A percentile compares a stretch with the other conserved stretches of the same genome.
Evolutionary conservation across 2,329 filamentous ascomycete species (phyloP).

Genomic region (Stagonosporopsis tanaceti): DNA sequence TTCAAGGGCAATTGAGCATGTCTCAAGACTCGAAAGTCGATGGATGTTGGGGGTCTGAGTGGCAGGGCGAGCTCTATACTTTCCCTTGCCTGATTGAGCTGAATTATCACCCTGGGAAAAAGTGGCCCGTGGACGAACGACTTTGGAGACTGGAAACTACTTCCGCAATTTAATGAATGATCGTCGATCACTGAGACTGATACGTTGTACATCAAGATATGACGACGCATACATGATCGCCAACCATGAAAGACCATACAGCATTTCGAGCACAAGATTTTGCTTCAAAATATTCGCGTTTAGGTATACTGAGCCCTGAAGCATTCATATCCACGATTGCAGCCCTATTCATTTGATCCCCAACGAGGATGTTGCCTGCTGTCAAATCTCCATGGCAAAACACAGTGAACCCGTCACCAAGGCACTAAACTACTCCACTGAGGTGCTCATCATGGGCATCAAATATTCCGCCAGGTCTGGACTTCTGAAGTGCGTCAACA

Average conservation of each 20-base stretch:
- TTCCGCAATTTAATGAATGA: too few species aligned
- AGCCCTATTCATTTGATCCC: slow-evolving; percentile 20
- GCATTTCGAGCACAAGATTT: slow-evolving; percentile 18
- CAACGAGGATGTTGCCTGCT: slow-evolving; percentile 22
- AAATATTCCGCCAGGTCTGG: slow-evolving; percentile 19
- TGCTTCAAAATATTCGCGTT: slow-evolving; percentile 30
- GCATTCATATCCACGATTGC: slow-evolving; percentile 29
- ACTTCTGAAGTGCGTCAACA: slow-evolving; percentile 21
- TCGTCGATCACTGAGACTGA: too few species aligned
- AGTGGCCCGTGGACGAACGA: too few species aligned
- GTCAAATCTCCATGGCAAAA: slow-evolving; percentile 26
- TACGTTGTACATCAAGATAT: too few species aligned
- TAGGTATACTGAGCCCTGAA: slow-evolving; percentile 28
- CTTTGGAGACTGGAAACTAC: too few species aligned
- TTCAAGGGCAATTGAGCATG: too few species aligned
- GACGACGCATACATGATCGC: too few species aligned
- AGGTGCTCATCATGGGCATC: slow-evolving; percentile 13
- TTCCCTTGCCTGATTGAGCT: too few species aligned
- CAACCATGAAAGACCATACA: slow-evolving; percentile 20
- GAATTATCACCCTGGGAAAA: too few species aligned
- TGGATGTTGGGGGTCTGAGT: too few species aligned
- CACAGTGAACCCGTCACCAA: slow-evolving; percentile 13
- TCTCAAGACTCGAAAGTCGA: too few species aligned
- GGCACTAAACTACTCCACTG: slow-evolving; percentile 13
- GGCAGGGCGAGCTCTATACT: too few species aligned